phyloP scores from a whole-genome alignment of 192 early-diverging fungal species.

The Jimgerdemannia lactiflua region DNA sequence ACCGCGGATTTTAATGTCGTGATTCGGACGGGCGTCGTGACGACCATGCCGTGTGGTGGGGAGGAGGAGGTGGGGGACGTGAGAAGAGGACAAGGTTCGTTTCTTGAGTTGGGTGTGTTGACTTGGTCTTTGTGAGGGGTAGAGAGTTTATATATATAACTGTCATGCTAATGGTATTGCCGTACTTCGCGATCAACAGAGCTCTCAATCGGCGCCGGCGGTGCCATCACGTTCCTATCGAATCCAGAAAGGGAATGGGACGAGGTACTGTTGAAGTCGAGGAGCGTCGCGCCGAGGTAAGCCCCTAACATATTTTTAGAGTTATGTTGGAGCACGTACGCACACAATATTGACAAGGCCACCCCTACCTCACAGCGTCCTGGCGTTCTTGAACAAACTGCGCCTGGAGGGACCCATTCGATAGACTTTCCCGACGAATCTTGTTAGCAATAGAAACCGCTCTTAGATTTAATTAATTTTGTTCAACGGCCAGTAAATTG shows the following conservation, averaged over 20 bases:
- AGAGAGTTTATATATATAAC: not conserved
- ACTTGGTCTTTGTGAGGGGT: not conserved
- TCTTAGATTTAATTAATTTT: too few relatives aligned
- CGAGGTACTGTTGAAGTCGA: constrained; percentile 81
- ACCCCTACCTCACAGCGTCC: not conserved
- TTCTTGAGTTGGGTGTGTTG: constrained; percentile 1
- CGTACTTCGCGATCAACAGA: constrained; percentile 21
- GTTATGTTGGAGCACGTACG: not conserved
- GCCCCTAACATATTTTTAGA: not conserved
- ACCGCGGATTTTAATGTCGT: constrained; percentile 81
- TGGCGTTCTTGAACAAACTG: not conserved
- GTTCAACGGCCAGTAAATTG: too few relatives aligned
- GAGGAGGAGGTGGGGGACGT: constrained; percentile 3
- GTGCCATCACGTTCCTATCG: constrained; percentile 88
- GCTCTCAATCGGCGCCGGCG: constrained; percentile 86
- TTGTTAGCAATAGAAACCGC: too few relatives aligned
- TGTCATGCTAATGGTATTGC: not conserved
- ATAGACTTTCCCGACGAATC: not conserved
- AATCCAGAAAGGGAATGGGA: constrained; percentile 83
- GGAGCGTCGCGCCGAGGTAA: constrained; percentile 54
- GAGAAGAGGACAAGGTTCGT: constrained; percentile 14
- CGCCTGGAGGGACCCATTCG: not conserved
- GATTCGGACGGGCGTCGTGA: constrained; percentile 83
- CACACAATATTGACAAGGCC: not conserved
- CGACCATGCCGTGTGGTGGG: constrained; percentile 9